A percentile compares a stretch with the other conserved stretches of the same genome.
Evolutionary conservation across 345 rosid genomes (phyloP).

Genomic region (Reutealis trisperma): DNA sequence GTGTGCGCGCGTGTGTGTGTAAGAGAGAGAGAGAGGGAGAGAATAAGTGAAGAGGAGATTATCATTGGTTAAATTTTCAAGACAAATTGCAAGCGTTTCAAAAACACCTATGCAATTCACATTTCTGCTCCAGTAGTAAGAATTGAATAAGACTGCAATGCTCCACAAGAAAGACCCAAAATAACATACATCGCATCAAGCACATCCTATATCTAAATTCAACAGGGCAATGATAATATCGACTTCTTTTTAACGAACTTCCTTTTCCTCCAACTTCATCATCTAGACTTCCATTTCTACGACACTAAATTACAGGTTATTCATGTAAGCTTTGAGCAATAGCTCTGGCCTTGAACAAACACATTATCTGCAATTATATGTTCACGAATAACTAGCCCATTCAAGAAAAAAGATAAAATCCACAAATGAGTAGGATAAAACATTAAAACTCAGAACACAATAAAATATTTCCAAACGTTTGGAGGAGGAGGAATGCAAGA

Average conservation of each 20-base stretch:
- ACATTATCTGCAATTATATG: not conserved
- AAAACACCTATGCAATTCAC: not conserved
- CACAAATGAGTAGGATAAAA: too few relatives aligned
- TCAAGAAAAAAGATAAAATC: too few relatives aligned
- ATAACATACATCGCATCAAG: not conserved
- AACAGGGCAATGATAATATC: too few relatives aligned
- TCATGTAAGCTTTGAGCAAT: not conserved
- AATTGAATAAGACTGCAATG: too few relatives aligned
- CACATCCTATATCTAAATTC: not conserved
- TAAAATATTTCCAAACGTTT: too few relatives aligned
- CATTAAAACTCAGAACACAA: too few relatives aligned
- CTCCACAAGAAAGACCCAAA: too few relatives aligned
- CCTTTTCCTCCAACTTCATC: not conserved
- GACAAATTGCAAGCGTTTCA: not conserved
- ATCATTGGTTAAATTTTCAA: not conserved
- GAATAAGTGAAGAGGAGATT: not conserved
- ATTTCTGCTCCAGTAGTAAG: not conserved
- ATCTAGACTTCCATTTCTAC: not conserved
- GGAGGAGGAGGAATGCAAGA: too few relatives aligned
- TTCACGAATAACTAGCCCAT: too few relatives aligned
- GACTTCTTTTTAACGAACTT: too few relatives aligned
- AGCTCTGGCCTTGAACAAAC: not conserved
- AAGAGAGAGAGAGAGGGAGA: too few relatives aligned
- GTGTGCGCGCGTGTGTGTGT: too few relatives aligned
- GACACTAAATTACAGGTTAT: not conserved